phyloP scores from a whole-genome alignment of 2,329 filamentous ascomycete genomes.

The Lojkania enalia region DNA sequence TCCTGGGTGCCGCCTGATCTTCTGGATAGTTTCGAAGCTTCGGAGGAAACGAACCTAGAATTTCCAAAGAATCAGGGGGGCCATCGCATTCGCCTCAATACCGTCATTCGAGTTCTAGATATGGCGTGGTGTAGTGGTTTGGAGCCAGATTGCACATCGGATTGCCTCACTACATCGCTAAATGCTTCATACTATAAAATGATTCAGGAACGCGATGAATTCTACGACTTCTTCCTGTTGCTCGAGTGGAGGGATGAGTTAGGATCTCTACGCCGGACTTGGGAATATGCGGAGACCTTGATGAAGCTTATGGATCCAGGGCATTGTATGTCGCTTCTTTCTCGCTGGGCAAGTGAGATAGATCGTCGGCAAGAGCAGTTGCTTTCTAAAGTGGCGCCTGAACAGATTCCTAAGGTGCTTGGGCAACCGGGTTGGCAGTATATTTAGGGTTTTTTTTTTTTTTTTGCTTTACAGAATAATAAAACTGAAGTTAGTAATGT shows the following conservation, averaged over 20 bases:
- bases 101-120: neutral
- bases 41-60: neutral
- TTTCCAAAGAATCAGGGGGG: neutral
- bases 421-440: neutral
- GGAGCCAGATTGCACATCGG: neutral
- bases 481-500: no score
- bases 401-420: neutral
- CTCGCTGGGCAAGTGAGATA: neutral
- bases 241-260: conserved; percentile 1
- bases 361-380: neutral
- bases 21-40: neutral
- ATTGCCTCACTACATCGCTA: neutral
- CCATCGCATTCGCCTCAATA: neutral
- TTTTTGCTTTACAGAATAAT: no score
- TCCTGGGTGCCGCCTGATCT: neutral
- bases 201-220: neutral
- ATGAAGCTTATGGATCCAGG: neutral
- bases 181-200: neutral
- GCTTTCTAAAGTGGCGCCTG: neutral
- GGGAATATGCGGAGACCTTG: neutral
- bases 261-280: neutral
- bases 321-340: neutral
- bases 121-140: neutral
- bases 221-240: neutral
- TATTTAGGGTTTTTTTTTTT: conserved; percentile 1